These are phyloP conservation scores for Sindora glabra DNA, from an alignment of 306 rosid species.

Conservation along the genomic window DNA sequence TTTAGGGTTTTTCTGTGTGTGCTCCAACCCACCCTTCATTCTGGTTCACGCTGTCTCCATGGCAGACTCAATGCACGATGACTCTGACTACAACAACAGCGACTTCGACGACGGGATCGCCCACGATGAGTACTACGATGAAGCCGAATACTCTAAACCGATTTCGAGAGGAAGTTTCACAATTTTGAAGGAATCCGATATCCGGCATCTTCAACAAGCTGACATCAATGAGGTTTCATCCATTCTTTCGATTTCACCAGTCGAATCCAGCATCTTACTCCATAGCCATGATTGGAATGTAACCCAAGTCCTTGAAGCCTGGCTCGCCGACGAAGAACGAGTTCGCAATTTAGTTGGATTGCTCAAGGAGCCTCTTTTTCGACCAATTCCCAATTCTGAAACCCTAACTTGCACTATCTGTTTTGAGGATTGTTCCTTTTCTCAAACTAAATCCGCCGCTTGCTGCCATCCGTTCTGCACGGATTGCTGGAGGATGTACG, in stretches of 20 bases:
- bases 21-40: too few relatives aligned
- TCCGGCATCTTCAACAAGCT: not conserved
- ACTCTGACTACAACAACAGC: not conserved
- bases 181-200: not conserved
- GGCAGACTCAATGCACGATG: too few relatives aligned
- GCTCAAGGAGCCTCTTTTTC: not conserved
- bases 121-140: not conserved
- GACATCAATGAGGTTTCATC: not conserved
- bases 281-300: not conserved
- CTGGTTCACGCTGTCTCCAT: too few relatives aligned
- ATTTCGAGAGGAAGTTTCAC: too few relatives aligned
- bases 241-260: not conserved
- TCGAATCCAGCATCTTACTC: not conserved
- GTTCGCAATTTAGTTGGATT: not conserved
- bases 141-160: not conserved
- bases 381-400: not conserved
- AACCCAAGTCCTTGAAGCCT: not conserved
- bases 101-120: not conserved
- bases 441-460: not conserved
- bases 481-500: not conserved
- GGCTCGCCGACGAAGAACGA: constrained; percentile 10
- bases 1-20: too few relatives aligned
- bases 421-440: not conserved
- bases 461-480: constrained; percentile 13
- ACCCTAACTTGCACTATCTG: not conserved